These are phyloP conservation scores for Cucurbita ficifolia DNA, from an alignment of 306 rosid genomes.

Conservation along the genomic window DNA sequence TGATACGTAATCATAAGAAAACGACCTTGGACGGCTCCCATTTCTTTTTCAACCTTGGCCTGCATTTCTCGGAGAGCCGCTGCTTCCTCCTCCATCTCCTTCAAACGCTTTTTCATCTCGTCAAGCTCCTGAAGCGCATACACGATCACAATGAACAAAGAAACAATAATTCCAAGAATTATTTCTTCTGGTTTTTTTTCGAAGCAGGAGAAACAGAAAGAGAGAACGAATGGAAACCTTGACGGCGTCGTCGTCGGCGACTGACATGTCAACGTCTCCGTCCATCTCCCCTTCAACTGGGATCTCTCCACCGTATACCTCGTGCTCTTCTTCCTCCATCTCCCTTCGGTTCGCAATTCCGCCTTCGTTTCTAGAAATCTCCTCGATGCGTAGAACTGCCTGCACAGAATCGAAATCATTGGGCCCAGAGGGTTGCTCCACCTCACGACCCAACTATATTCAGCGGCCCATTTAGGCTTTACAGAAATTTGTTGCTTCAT, in stretches of 20 bases:
- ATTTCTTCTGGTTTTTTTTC: not conserved
- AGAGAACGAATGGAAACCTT: conserved; percentile 24
- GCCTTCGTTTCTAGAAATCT: conserved; percentile 1
- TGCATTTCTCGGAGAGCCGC: conserved; percentile 97
- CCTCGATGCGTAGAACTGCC: not conserved
- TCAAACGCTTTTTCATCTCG: conserved; percentile 84
- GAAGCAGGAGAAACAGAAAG: not conserved
- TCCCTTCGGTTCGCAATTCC: not conserved
- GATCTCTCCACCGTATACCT: conserved; percentile 90
- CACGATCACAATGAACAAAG: not conserved
- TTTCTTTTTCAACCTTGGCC: conserved; percentile 93
- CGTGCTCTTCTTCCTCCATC: conserved; percentile 95
- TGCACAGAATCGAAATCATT: not conserved
- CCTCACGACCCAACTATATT: not conserved
- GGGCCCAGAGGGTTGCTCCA: not conserved
- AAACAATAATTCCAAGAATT: not conserved
- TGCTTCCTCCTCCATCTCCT: conserved; percentile 97
- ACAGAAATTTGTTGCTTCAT: too few relatives aligned
- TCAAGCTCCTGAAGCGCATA: conserved; percentile 44
- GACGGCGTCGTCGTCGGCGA: conserved; percentile 65
- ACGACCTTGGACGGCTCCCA: conserved; percentile 90
- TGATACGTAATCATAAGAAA: not conserved
- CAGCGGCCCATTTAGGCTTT: not conserved
- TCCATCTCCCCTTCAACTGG: conserved; percentile 71
- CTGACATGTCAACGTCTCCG: conserved; percentile 62